Conservation (phyloP, 2,329 filamentous ascomycete species). For the Clathrospora elynae region DNA sequence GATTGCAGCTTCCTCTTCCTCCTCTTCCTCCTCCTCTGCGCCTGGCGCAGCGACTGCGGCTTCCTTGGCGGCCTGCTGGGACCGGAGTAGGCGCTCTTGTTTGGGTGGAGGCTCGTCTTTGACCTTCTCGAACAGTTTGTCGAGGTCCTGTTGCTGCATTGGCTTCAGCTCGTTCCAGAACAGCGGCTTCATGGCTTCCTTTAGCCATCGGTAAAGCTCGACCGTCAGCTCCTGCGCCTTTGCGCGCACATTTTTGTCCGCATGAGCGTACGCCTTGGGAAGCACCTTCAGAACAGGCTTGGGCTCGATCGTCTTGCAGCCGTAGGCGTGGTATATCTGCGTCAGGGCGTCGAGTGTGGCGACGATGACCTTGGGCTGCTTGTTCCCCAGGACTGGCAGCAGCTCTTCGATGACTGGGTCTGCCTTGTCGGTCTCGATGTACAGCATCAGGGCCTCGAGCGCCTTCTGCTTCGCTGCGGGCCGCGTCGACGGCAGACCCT, state of each 20-base stretch:
- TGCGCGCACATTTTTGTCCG: constrained; percentile 96
- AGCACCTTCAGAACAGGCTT: constrained; percentile 87
- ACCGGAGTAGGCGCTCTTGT: constrained; percentile 84
- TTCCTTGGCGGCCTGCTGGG: constrained; percentile 83
- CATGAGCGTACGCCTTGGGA: constrained; percentile 91
- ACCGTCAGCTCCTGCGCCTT: constrained; percentile 90
- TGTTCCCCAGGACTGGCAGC: constrained; percentile 79
- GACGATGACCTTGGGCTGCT: constrained; percentile 86
- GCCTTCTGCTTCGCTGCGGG: constrained; percentile 87
- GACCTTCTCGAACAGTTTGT: constrained; percentile 90
- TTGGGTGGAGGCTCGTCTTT: constrained; percentile 87
- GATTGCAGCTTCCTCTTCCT: constrained; percentile 70
- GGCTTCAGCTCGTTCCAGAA: constrained; percentile 97
- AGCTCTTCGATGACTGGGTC: constrained; percentile 89
- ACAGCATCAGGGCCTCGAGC: constrained; percentile 82
- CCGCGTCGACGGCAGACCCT: constrained; percentile 84
- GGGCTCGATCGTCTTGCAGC: constrained; percentile 90
- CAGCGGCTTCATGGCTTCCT: constrained; percentile 96
- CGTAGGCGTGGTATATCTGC: constrained; percentile 88
- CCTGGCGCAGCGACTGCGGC: constrained; percentile 66
- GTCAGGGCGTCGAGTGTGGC: constrained; percentile 77
- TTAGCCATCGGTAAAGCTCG: constrained; percentile 94
- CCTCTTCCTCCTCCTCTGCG: constrained; percentile 54
- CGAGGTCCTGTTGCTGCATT: constrained; percentile 91
- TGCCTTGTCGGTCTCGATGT: constrained; percentile 86